A percentile compares a stretch with the other conserved stretches of the same genome.
These are phyloP conservation scores for Pichia thaimueangensis DNA, from an alignment of 805 yeast species.

Conservation along the genomic window DNA sequence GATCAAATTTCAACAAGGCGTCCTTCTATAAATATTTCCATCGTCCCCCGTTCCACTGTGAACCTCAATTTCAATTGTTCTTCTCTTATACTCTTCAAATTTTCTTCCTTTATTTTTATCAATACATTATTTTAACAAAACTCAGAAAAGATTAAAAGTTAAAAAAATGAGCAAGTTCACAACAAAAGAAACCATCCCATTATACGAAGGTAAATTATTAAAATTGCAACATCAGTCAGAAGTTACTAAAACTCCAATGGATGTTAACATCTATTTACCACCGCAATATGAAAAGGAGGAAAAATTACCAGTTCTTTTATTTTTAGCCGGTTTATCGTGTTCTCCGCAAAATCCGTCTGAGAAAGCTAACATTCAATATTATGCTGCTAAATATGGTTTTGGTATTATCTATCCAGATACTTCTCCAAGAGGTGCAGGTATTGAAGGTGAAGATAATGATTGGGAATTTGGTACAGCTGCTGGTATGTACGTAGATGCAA, in stretches of 20 bases:
- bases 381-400: constrained; percentile 75
- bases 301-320: constrained; percentile 66
- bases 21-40: too few species aligned
- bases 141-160: too few species aligned
- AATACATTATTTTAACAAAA: not conserved
- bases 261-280: constrained; percentile 79
- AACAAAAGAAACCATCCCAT: constrained; percentile 45
- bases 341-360: constrained; percentile 91
- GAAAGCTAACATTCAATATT: constrained; percentile 81
- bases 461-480: constrained; percentile 96
- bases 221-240: constrained; percentile 72
- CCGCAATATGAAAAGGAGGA: constrained; percentile 35
- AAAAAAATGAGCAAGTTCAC: constrained; percentile 29
- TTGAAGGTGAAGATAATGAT: constrained; percentile 59
- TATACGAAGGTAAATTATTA: constrained; percentile 68
- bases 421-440: constrained; percentile 80
- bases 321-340: constrained; percentile 86
- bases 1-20: too few species aligned
- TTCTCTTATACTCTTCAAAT: too few species aligned
- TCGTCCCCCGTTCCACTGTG: too few species aligned
- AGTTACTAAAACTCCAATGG: constrained; percentile 66
- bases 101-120: too few species aligned
- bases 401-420: constrained; percentile 94
- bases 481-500: constrained; percentile 88
- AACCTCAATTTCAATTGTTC: too few species aligned